Conservation (phyloP, 148 eudicot species). For the Amaranthus palmeri region DNA sequence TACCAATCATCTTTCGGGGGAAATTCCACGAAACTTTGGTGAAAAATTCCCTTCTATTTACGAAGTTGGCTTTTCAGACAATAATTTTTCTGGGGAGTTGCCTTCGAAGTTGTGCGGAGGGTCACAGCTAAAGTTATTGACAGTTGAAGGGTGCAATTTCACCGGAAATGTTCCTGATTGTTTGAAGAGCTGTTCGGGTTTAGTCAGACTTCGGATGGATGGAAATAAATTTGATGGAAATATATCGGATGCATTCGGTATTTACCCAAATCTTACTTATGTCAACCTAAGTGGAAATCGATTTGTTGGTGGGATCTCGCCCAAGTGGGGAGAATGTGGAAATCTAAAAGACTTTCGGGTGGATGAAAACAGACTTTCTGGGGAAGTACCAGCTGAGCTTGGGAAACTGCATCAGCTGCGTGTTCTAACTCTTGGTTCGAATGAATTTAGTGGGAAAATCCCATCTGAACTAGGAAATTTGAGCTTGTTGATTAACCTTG, state of each 20-base stretch:
- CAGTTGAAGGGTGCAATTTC: slow-evolving; percentile 53
- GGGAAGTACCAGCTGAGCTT: slow-evolving; percentile 39
- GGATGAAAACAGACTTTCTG: slow-evolving; percentile 36
- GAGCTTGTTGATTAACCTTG: slow-evolving; percentile 33
- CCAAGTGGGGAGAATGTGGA: slow-evolving; percentile 50
- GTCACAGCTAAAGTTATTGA: slow-evolving; percentile 36
- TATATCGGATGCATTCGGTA: slow-evolving; percentile 65
- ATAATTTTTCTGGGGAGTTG: slow-evolving; percentile 65
- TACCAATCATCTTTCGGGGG: slow-evolving; percentile 48
- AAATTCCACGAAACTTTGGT: slow-evolving; percentile 55
- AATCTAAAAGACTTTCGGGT: slow-evolving; percentile 48
- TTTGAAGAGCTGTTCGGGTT: slow-evolving; percentile 56
- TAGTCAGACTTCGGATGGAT: slow-evolving; percentile 63
- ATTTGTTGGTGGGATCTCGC: slow-evolving; percentile 65
- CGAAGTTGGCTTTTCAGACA: slow-evolving; percentile 65
- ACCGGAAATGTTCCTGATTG: slow-evolving; percentile 65
- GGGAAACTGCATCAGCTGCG: slow-evolving; percentile 27
- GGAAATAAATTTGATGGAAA: slow-evolving; percentile 65
- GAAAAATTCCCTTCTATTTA: slow-evolving; percentile 32
- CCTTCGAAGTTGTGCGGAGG: slow-evolving; percentile 66
- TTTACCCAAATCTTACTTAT: slow-evolving; percentile 46
- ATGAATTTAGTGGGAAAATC: slow-evolving; percentile 29
- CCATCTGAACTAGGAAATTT: slow-evolving; percentile 47
- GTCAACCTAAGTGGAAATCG: slow-evolving; percentile 47
- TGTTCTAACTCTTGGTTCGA: slow-evolving; percentile 26